Evolutionary conservation across 345 rosid genomes (phyloP).

Genomic region (Cardamine occulta): DNA sequence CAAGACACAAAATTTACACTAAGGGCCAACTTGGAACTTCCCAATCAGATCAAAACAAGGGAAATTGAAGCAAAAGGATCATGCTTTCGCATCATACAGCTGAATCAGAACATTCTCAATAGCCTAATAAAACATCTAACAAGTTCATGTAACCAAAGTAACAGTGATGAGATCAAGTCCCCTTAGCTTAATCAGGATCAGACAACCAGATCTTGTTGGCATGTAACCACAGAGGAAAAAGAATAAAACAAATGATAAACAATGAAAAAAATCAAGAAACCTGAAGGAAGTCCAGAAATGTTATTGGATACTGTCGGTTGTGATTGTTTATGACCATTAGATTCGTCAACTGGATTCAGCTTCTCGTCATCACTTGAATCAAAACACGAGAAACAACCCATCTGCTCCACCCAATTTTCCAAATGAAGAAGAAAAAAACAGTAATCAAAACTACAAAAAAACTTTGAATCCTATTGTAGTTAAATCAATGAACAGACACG

Average conservation of each 20-base stretch:
- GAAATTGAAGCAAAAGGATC: slow-evolving; percentile 48
- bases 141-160: slow-evolving; percentile 2
- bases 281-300: slow-evolving; percentile 74
- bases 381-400: slow-evolving; percentile 96
- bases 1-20: slow-evolving; percentile 30
- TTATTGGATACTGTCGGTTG: slow-evolving; percentile 59
- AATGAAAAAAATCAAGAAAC: slow-evolving; percentile 47
- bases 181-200: slow-evolving; percentile 20
- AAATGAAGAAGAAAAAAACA: background rate
- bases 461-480: slow-evolving; percentile 19
- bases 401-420: slow-evolving; percentile 39
- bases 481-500: slow-evolving; percentile 26
- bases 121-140: slow-evolving; percentile 14
- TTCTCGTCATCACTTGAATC: slow-evolving; percentile 86
- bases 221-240: background rate
- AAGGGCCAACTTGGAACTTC: background rate
- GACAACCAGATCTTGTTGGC: slow-evolving; percentile 37
- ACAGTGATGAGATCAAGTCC: slow-evolving; percentile 35
- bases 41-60: slow-evolving; percentile 46
- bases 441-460: slow-evolving; percentile 27
- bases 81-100: slow-evolving; percentile 17
- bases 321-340: slow-evolving; percentile 57
- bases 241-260: slow-evolving; percentile 11
- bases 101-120: slow-evolving; percentile 30
- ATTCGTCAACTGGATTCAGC: slow-evolving; percentile 63